Evolutionary conservation across 176 grass and related monocot species (phyloP), one percentile per base, ranked within the genome.

Genomic region (Triticum timopheevii): DNA sequence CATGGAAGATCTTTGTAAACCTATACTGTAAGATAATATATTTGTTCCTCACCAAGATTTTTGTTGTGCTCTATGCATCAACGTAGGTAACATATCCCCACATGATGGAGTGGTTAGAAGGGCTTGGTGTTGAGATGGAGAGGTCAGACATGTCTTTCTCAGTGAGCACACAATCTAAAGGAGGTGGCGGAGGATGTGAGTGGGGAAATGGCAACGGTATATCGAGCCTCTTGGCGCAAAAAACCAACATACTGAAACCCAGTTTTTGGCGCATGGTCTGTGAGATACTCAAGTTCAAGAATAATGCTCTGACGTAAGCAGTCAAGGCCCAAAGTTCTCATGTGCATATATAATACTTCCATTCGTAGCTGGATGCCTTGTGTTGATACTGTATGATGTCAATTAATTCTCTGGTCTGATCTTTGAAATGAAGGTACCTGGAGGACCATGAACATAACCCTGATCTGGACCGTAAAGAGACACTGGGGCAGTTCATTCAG

Each of bases 61-160:
- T 56, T 56, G 17, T 56, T 45, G 44, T 45, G 44, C 44, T 50
- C 12, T 50, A 50, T 50, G 47, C 47, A 50, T 50, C 47, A 28
- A 27, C 12, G 5, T 66, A 66, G 64, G 35, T 12, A 39, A 71
- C 69, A 71, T 71, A 71, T 71, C 20, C 35, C 35, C 19, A 23
- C 4, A 71, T 71, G 69, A 71, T 71, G 69, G 69, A 71, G 8
- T 71, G 69, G 69, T 40, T 71, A 13, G 35, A 71, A 71, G 10
- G 10, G 69, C 69, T 71, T 10, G 69, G 69, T 4, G 69, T 71
- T 10, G 69, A 71, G 69, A 40, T 40, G 69, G 35, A 71, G 69
- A 71, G 69, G 4, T 71, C 35, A 20, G 69, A 71, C 69, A 71
- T 71, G 69, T 71, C 69, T 71, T 39, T 71, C 67, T 69, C 67